Evolutionary conservation across 163 green algal genomes (phyloP).

Genomic region (Chloromonas sp.): DNA sequence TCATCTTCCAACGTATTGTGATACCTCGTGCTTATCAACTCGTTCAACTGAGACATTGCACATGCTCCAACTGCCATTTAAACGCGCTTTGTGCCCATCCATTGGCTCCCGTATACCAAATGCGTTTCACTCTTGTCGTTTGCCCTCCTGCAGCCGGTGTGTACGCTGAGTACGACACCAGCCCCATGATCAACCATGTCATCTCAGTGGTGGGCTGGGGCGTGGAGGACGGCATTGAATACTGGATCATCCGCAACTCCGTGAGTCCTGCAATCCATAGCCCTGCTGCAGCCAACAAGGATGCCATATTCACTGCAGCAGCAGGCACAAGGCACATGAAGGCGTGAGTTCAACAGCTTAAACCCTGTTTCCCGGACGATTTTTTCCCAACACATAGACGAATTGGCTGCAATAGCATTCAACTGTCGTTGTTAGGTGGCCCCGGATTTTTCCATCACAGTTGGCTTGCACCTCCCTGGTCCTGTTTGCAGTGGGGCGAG

Average conservation of each 20-base stretch:
- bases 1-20: background rate
- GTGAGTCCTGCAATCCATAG: background rate
- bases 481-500: slow-evolving; percentile 47
- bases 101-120: background rate
- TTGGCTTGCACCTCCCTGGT: background rate
- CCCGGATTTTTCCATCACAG: background rate
- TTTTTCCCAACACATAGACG: no score
- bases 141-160: slow-evolving; percentile 39
- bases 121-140: background rate
- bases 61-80: no score
- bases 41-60: no score
- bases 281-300: background rate
- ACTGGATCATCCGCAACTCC: slow-evolving; percentile 64
- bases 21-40: no score
- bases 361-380: no score
- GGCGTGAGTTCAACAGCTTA: no score
- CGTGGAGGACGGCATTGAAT: slow-evolving; percentile 63
- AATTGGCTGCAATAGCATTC: background rate
- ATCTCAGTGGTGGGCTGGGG: slow-evolving; percentile 80
- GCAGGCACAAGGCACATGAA: no score
- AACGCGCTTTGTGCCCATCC: no score
- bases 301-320: background rate
- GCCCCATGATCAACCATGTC: slow-evolving; percentile 69
- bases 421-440: background rate
- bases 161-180: slow-evolving; percentile 51